Base-by-base conservation (phyloP, 192 early-diverging fungal species). In the Backusella macrospora region DNA sequence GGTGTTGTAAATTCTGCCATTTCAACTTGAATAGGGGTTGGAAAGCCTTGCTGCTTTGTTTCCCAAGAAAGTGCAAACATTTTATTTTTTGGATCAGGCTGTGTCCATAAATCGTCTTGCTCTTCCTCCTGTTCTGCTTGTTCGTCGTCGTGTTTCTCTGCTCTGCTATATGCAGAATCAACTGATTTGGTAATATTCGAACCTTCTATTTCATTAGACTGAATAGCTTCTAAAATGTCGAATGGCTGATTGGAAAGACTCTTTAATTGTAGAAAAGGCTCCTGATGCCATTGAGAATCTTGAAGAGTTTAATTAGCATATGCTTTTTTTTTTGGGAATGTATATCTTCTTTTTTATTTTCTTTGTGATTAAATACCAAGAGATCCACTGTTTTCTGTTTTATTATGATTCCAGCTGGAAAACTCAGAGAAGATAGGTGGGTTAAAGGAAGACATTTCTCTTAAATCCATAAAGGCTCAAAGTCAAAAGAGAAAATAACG, bases 231-330 rank as follows among this genome's bases (percentile, higher is more conserved):
- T n/a, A 68, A 45, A 46, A 68, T 45, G 45, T 68, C 42, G 45
- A 68, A 68, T 14, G 67, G 67, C 16, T 68, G 67, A 68, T 68
- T 45, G 6, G 67, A 68, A 10, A 68, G 67, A 5, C 14, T 10
- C 13, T 68, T 45, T 29, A 68, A 10, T 23, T 68, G 52, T 59
- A 59, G 26, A 59, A 59, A 59, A 23, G 52, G 26, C 9, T 59
- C 21, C 9, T 26, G 52, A 59, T 59, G 52, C 52, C 52, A 59
- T 13, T 59, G 21, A 0, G 52, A 59, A 13, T 59, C 52, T 59
- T 59, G 26, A 59, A 26, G 26, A 59, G 29, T 34, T 34, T 34
- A 34, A 34, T 34, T 34, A 23, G 12, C 4, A 14, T 34, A 34
- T 34, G 29, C 29, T 34, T 34, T 34, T 34, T 34, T 34, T 34